A percentile compares a stretch with the other conserved stretches of the same genome.
Conservation (phyloP, 805 yeast genomes). For the Yamadazyma sp. region DNA sequence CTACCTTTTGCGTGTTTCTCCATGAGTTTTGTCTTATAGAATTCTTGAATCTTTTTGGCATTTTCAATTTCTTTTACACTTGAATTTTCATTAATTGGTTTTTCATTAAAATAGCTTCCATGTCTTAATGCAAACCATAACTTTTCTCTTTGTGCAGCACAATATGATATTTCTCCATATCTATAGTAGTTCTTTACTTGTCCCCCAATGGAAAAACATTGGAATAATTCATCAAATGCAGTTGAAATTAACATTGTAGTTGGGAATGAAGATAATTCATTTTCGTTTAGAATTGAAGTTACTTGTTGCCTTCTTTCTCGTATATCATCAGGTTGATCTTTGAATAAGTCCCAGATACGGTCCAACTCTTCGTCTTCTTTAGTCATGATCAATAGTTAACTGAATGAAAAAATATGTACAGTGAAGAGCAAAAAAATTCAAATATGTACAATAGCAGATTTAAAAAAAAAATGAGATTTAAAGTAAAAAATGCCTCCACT, state of each 20-base stretch:
- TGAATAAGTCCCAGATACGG: slow-evolving; percentile 28
- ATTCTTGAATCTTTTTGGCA: slow-evolving; percentile 58
- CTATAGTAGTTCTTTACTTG: slow-evolving; percentile 82
- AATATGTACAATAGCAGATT: too few relatives aligned
- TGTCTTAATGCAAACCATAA: slow-evolving; percentile 76
- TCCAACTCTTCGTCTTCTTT: slow-evolving; percentile 24
- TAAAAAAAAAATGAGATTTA: background rate
- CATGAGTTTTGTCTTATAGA: slow-evolving; percentile 61
- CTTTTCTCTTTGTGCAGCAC: slow-evolving; percentile 68
- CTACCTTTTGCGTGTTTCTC: slow-evolving; percentile 65
- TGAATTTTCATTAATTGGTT: slow-evolving; percentile 16
- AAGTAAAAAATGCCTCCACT: slow-evolving; percentile 5
- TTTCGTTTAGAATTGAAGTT: slow-evolving; percentile 19
- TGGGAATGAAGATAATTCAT: slow-evolving; percentile 25
- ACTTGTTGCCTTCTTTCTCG: slow-evolving; percentile 21
- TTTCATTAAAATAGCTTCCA: slow-evolving; percentile 26
- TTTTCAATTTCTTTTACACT: slow-evolving; percentile 41
- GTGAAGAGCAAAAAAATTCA: too few relatives aligned
- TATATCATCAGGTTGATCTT: slow-evolving; percentile 28
- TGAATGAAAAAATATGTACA: too few relatives aligned
- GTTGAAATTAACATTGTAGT: slow-evolving; percentile 48
- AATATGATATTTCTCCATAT: slow-evolving; percentile 72
- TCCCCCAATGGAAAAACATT: slow-evolving; percentile 89
- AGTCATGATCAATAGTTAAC: slow-evolving; percentile 1
- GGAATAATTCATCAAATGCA: slow-evolving; percentile 81